Evolutionary conservation across 1,284 basidiomycete genomes (phyloP), one percentile per base, ranked within the genome.

Genomic region (Ceraceosorus bombacis): DNA sequence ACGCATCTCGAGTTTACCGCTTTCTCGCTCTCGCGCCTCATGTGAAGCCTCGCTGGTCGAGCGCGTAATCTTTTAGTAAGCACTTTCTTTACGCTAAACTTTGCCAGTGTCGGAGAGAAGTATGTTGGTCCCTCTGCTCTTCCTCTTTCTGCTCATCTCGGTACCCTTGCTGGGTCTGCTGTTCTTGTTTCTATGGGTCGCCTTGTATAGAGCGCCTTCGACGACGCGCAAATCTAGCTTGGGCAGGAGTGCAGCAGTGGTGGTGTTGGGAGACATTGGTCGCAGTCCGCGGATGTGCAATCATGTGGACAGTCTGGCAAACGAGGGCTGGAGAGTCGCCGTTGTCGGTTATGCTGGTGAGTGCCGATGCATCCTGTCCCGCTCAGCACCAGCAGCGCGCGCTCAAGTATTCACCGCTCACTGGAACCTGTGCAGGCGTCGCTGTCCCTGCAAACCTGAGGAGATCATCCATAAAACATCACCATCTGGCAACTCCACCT

Each of bases 271-370:
- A 6, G 95, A 99, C 79, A 85, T 99, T 54, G 95, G 92, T 0
- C 83, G 94, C 53, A 92, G 89, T 75, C 95, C 95, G 7, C 83
- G 95, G 46, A 97, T 97, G 90, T 95, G 97, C 88, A 95, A 96
- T 78, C 95, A 99, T 73, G 89, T 93, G 0, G 85, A 93, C 73
- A 92, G 89, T 73, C 88, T 98, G 71, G 87, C 89, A 27, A 84
- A 86, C 54, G 83, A 87, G 60, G 85, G 83, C 4, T 97, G 89
- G 79, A 80, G 84, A 60, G 91, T 91, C 0, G 85, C 85, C 70
- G 73, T 98, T 13, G 83, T 98, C 54, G 94, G 91, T 13, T 96
- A 96, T 77, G 80, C 81, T 78, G 90, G 91, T 90, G 67, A 63
- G 83, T 60, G 2, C 6, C 46, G 27, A 27, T 27, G 27, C 27